A percentile compares a stretch with the other conserved stretches of the same genome.
These are phyloP conservation scores for Fusarium xyrophilum DNA, from an alignment of 2,329 filamentous ascomycete species.

Conservation along the genomic window DNA sequence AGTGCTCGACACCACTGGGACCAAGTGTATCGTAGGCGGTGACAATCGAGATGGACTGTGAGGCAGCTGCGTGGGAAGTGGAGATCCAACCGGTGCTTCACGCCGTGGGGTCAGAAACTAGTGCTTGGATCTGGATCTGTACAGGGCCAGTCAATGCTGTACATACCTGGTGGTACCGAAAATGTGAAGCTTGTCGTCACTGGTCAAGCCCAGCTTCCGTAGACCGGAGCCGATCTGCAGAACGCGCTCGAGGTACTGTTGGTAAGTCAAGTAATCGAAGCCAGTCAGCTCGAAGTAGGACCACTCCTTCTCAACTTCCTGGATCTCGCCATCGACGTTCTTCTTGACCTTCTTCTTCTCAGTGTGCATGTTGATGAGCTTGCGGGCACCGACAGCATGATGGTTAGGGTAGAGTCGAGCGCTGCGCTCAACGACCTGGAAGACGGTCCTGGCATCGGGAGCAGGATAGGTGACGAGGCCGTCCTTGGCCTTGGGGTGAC, in stretches of 20 bases:
- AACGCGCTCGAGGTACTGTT: constrained; percentile 76
- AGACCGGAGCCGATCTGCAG: constrained; percentile 75
- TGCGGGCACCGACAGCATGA: constrained; percentile 73
- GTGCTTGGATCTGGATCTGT: background rate
- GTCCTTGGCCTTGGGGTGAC: constrained; percentile 74
- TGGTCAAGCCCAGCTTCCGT: constrained; percentile 73
- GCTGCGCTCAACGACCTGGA: constrained; percentile 76
- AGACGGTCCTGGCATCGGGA: constrained; percentile 76
- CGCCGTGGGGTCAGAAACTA: constrained; percentile 2
- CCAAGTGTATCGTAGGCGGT: constrained; percentile 95
- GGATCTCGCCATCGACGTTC: constrained; percentile 79
- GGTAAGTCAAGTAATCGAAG: constrained; percentile 79
- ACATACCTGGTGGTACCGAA: constrained; percentile 81
- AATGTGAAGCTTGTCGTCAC: constrained; percentile 75
- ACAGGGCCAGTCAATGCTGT: background rate
- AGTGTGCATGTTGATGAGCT: constrained; percentile 76
- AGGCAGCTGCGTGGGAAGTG: constrained; percentile 76
- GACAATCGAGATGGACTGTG: constrained; percentile 89
- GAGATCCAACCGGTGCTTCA: constrained; percentile 80
- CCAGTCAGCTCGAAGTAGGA: constrained; percentile 83
- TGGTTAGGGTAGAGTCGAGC: constrained; percentile 68
- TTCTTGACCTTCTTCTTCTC: constrained; percentile 93
- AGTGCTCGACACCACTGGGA: constrained; percentile 83
- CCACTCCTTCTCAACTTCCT: constrained; percentile 89
- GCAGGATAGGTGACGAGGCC: constrained; percentile 70